Base-by-base conservation (phyloP, 768 basidiomycete species). In the Mycena galericulata region DNA sequence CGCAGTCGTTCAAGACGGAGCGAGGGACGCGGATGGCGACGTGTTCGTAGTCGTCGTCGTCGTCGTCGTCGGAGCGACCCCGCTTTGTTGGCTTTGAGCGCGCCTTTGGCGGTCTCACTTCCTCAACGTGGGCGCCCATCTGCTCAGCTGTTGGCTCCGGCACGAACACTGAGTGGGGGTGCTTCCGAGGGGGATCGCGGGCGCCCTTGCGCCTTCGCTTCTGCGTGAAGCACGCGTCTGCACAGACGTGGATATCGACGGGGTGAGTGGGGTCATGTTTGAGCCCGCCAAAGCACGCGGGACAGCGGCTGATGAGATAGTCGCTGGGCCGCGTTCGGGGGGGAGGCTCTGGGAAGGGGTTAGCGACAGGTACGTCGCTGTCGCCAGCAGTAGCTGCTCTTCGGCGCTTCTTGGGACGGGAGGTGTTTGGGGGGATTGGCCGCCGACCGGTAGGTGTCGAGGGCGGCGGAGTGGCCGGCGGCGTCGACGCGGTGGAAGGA, bases 211-310 rank as follows among this genome's bases (percentile, higher is more conserved):
- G 62, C 45, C 72, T 55, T 2, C 70, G 72, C 59, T 81, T 80
- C 57, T 82, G 80, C 26, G 73, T 78, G 50, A 82, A 81, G 65
- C 77, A 78, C 1, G 74, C 76, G 68, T 82, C 80, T 15, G 77
- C n/a, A 51, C 77, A 80, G 4, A 79, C 75, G 32, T 79, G 69
- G 14, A 73, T 58, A 69, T 80, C 76, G 27, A 29, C 18, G 49
- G 12, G 41, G 27, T 54, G 20, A 6, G 51, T 20, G 53, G 34
- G 54, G 38, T 22, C 45, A 17, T 62, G 68, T 51, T 36, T 27
- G 15, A 34, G 69, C 61, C 74, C 75, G 4, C 73, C 75, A 50
- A 80, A 80, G 50, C 77, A 80, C 10, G 76, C 47, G 6, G 76
- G 79, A 54, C 78, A 80, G 4, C 67, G 41, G 0, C 40, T 24